These are phyloP conservation scores for Beauveria caledonica DNA, from an alignment of 2,329 filamentous ascomycete species.

Conservation along the genomic window DNA sequence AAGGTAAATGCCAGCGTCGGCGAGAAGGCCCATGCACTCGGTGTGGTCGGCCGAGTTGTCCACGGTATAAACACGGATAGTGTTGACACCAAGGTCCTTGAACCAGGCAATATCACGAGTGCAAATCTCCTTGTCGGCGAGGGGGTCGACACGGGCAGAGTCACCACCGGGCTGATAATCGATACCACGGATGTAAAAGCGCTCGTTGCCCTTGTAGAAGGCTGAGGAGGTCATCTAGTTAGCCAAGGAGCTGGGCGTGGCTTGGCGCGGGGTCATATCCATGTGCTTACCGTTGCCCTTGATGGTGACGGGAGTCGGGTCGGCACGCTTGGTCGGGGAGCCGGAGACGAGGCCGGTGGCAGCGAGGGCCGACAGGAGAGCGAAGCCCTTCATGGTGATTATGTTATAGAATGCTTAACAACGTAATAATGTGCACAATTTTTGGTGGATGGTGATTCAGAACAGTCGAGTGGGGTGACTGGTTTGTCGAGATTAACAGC, in stretches of 20 bases:
- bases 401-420: slow-evolving; percentile 9
- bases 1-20: slow-evolving; percentile 83
- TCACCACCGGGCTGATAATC: slow-evolving; percentile 58
- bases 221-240: slow-evolving; percentile 27
- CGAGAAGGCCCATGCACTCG: slow-evolving; percentile 73
- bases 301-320: slow-evolving; percentile 41
- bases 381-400: slow-evolving; percentile 40
- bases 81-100: slow-evolving; percentile 81
- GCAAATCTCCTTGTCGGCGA: slow-evolving; percentile 63
- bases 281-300: slow-evolving; percentile 46
- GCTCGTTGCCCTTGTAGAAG: slow-evolving; percentile 44
- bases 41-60: slow-evolving; percentile 80
- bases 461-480: slow-evolving; percentile 12
- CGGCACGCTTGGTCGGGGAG: slow-evolving; percentile 45
- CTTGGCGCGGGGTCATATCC: not conserved
- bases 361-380: slow-evolving; percentile 40
- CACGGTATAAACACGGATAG: slow-evolving; percentile 84
- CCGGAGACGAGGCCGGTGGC: slow-evolving; percentile 36
- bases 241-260: not conserved
- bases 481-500: slow-evolving; percentile 9
- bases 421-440: not conserved
- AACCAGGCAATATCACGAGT: slow-evolving; percentile 74
- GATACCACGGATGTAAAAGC: slow-evolving; percentile 53
- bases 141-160: slow-evolving; percentile 56
- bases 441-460: not conserved